A percentile compares a stretch with the other conserved stretches of the same genome.
Evolutionary conservation across 1,284 basidiomycete genomes (phyloP).

Genomic region (Heterobasidion irregulare): DNA sequence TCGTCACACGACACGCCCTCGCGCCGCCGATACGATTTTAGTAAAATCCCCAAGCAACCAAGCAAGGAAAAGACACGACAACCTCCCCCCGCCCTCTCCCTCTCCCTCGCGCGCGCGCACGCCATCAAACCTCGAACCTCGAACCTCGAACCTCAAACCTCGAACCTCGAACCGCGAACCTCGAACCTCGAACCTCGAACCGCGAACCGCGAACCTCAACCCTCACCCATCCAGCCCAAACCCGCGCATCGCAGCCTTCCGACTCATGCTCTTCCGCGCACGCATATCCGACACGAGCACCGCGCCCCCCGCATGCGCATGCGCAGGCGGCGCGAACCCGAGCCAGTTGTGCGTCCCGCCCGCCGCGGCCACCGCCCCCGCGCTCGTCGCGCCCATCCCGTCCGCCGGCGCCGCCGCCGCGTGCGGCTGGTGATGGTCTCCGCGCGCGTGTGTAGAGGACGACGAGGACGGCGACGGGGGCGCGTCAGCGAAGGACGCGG

Average conservation of each 20-base stretch:
- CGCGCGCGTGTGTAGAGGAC: too few relatives aligned
- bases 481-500: slow-evolving; percentile 5
- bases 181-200: too few relatives aligned
- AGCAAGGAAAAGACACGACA: not conserved
- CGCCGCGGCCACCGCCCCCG: not conserved
- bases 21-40: too few relatives aligned
- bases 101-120: too few relatives aligned
- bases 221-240: slow-evolving; percentile 15
- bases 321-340: slow-evolving; percentile 11
- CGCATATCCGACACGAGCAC: slow-evolving; percentile 24
- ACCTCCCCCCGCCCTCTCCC: too few relatives aligned
- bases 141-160: too few relatives aligned
- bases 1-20: too few relatives aligned
- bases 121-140: too few relatives aligned
- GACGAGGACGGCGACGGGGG: slow-evolving; percentile 2
- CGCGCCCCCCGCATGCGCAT: slow-evolving; percentile 14
- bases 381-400: not conserved
- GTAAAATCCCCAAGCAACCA: too few relatives aligned
- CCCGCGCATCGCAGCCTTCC: slow-evolving; percentile 37
- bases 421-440: not conserved
- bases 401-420: slow-evolving; percentile 28
- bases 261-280: slow-evolving; percentile 39
- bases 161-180: too few relatives aligned
- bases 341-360: slow-evolving; percentile 6
- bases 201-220: too few relatives aligned